Base-by-base conservation (phyloP, 2,329 filamentous ascomycete genomes). In the Gaeumannomyces sp. region DNA sequence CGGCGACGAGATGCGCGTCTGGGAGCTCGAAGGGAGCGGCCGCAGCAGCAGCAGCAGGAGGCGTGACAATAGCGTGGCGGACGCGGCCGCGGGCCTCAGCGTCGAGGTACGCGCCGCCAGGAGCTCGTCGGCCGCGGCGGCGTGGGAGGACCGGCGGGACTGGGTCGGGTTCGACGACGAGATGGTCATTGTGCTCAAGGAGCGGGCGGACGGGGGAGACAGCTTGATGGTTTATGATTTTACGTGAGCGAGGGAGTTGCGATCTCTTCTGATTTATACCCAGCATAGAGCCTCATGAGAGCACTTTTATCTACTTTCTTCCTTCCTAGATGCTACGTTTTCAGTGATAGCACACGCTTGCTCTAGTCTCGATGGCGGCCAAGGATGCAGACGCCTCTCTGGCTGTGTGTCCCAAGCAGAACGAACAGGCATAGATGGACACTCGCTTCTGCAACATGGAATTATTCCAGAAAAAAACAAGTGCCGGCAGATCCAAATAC, bases 81-180 rank as follows among this genome's bases (percentile, higher is more conserved):
- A 35, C 33, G 33, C 5, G 67, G 69, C 58, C 66, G 78, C 63
- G 79, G 81, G 28, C 72, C 73, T 53, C 45, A 83, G 80, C 68
- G 79, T 85, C 27, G 80, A 83, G 70, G 78, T 86, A n/a, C 76
- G 79, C 35, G 79, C 82, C 2, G 31, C 28, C 33, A 61, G 29
- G 19, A 45, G n/a, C 14, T 22, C 29, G 19, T 25, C 60, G 14
- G 60, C 10, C 3, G 50, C 29, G n/a, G 65, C 58, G n/a, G 71
- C 73, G 29, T 78, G 78, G 74, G 79, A 83, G 50, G 81, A 81
- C 65, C 75, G 77, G 61, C 77, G 81, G 66, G 84, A 84, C 63
- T 94, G 90, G 85, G 87, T 97, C 11, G 92, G 91, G 0, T 97
- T 97, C 71, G 92, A 97, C 71, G 92, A 96, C 59, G 91, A 96